Evolutionary conservation across 805 yeast species (phyloP), one percentile per base, ranked within the genome.

Genomic region (Wickerhamia fluorescens): DNA sequence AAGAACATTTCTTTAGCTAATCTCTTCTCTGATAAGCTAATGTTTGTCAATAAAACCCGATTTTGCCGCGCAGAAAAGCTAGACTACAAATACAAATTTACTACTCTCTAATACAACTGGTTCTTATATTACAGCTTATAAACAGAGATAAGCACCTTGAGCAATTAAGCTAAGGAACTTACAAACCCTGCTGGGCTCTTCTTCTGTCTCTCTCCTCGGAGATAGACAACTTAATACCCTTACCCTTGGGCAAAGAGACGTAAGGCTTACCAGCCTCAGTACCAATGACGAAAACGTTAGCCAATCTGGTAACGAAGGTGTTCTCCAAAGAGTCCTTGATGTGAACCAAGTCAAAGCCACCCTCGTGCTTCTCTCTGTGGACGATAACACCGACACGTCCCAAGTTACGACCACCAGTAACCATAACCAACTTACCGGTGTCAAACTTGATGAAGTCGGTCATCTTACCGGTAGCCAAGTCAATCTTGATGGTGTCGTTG

Each of bases 191-290:
- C 49, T 58, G 61, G 41, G 61, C 58, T 58, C 66, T 58, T 54
- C 61, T 58, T 55, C 62, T 58, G 63, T 58, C 66, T 48, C 66
- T 51, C 51, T 58, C 66, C 49, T 58, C 66, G 37, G 66, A 42
- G 36, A 58, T 58, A 28, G 66, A 57, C 34, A 58, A 51, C 47
- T 58, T 58, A 35, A 58, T 58, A 58, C 66, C 66, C 51, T 58
- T 58, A 54, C 66, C 66, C 55, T 57, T 58, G 56, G 66, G 66
- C 48, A 58, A 58, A 19, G 63, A 56, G 30, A 58, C 54, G 41
- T 43, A 48, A 35, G 65, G 61, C 47, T 55, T 57, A 48, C 58
- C 59, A 39, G 63, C 61, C 45, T 58, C 65, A 31, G 49, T 47
- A 56, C 65, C 65, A 37, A 58, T 49, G 31, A 57, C 58, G 47